phyloP scores from a whole-genome alignment of 805 yeast genomes.

The Teunomyces pallodes region DNA sequence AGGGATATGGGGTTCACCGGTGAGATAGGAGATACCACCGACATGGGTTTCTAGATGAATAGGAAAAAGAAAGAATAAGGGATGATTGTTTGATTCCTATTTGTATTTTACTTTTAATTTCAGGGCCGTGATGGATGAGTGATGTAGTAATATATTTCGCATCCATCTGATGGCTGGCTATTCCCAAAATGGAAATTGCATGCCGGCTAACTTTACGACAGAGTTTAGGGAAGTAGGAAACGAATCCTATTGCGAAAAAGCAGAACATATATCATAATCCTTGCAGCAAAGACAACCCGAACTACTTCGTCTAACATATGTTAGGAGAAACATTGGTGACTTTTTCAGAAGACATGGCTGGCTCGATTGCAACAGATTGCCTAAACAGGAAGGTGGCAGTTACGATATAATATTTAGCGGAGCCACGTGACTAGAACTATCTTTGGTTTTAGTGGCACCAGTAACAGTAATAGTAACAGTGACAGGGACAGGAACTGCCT shows the following conservation, averaged over 20 bases:
- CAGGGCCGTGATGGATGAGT: not conserved
- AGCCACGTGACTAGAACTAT: not conserved
- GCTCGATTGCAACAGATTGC: not conserved
- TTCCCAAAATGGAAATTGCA: not conserved
- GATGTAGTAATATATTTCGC: not conserved
- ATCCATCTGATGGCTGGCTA: constrained; percentile 9
- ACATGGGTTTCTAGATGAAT: not conserved
- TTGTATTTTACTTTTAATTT: not conserved
- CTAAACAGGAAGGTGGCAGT: not conserved
- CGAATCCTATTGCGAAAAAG: too few species aligned
- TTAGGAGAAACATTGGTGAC: not conserved
- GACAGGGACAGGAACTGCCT: too few species aligned
- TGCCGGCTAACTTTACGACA: not conserved
- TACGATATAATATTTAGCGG: not conserved
- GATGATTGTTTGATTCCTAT: too few species aligned
- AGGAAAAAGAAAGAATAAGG: too few species aligned
- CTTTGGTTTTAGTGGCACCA: too few species aligned
- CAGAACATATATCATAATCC: too few species aligned
- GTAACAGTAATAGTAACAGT: too few species aligned
- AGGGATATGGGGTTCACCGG: constrained; percentile 9
- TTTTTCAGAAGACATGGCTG: not conserved
- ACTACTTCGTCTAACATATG: too few species aligned
- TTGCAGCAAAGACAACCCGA: too few species aligned
- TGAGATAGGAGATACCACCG: not conserved
- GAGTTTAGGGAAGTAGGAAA: not conserved